A percentile compares a stretch with the other conserved stretches of the same genome.
phyloP scores from a whole-genome alignment of 2,329 filamentous ascomycete genomes.

The Neoscytalidium dimidiatum region DNA sequence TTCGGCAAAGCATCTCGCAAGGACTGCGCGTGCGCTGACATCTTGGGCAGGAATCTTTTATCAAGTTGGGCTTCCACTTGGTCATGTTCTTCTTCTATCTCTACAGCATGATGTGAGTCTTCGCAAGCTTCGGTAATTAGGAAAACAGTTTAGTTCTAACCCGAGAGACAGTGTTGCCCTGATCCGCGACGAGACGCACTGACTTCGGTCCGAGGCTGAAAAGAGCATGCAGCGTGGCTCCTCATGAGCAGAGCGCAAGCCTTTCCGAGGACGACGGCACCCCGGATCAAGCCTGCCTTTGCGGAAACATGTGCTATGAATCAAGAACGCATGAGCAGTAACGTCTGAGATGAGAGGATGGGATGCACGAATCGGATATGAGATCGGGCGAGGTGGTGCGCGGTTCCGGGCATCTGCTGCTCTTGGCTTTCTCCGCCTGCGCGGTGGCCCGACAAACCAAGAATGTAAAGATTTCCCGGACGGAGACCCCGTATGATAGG shows the following conservation, averaged over 20 bases:
- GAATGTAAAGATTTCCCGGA: not conserved
- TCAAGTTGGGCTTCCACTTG: constrained; percentile 97
- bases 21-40: not conserved
- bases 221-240: constrained; percentile 36
- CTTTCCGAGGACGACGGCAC: not conserved
- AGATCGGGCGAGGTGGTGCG: not conserved
- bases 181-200: constrained; percentile 91
- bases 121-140: not conserved
- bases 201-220: constrained; percentile 44
- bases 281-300: not conserved
- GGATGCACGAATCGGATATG: constrained; percentile 6
- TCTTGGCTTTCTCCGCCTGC: not conserved
- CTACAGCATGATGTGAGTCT: constrained; percentile 81
- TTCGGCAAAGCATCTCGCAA: not conserved
- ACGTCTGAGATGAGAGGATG: constrained; percentile 13
- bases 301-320: constrained; percentile 11
- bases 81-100: constrained; percentile 99
- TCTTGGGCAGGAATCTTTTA: constrained; percentile 83
- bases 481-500: not conserved
- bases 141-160: constrained; percentile 24
- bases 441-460: not conserved
- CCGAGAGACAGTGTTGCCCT: constrained; percentile 65
- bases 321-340: constrained; percentile 10
- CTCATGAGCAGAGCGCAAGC: constrained; percentile 3
- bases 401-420: not conserved